Evolutionary conservation across 2,329 filamentous ascomycete species (phyloP).

Genomic region (Colletotrichum tanaceti): DNA sequence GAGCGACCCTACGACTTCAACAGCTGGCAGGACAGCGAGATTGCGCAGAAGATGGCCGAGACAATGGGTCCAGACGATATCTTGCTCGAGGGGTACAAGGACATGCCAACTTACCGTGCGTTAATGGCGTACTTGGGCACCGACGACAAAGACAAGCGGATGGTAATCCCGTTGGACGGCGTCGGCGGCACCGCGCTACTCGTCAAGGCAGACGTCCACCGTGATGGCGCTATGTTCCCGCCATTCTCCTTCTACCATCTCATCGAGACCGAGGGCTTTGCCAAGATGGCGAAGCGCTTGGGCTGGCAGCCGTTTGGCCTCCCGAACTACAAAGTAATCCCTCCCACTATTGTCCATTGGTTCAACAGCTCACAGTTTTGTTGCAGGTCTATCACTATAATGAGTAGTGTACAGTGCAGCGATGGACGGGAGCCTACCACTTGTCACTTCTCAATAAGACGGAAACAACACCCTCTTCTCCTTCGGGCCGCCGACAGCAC

Average conservation of each 20-base stretch:
- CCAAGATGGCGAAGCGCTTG: conserved; percentile 92
- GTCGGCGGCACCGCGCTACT: conserved; percentile 93
- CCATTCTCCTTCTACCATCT: conserved; percentile 96
- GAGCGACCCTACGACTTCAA: conserved; percentile 96
- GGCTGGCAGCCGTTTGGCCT: conserved; percentile 89
- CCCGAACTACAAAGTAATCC: conserved; percentile 82
- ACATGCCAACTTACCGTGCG: conserved; percentile 91
- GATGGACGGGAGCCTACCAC: conserved; percentile 13
- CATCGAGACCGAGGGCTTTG: conserved; percentile 97
- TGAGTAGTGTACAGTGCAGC: conserved; percentile 65
- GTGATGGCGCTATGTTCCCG: conserved; percentile 98
- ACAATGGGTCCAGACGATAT: conserved; percentile 94
- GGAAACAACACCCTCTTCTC: not conserved
- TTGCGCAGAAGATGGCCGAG: conserved; percentile 77
- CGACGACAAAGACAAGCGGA: conserved; percentile 65
- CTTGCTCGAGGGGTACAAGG: conserved; percentile 89
- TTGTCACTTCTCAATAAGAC: not conserved
- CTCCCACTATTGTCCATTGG: not conserved
- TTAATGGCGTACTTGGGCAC: conserved; percentile 88
- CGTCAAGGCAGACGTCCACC: conserved; percentile 96
- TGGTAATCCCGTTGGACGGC: conserved; percentile 84
- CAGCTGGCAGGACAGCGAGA: conserved; percentile 92
- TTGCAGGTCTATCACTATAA: conserved; percentile 88
- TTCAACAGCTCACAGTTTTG: conserved; percentile 23
- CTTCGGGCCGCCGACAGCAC: conserved; percentile 8